Evolutionary conservation across 345 rosid genomes (phyloP).

Genomic region (Boechera retrofracta): DNA sequence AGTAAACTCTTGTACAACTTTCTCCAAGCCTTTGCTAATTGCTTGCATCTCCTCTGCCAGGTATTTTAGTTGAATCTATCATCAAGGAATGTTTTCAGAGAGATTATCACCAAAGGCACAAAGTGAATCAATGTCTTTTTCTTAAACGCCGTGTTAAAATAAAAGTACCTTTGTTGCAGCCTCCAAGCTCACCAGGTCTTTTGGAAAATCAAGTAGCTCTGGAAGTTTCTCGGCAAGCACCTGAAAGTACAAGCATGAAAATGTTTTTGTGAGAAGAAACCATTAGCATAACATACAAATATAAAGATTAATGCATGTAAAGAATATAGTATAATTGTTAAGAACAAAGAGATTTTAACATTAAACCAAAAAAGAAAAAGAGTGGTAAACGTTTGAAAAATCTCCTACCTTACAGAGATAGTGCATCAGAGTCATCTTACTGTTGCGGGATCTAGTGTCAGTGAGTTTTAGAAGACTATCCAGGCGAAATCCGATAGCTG

Average conservation of each 20-base stretch:
- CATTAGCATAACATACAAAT: not conserved
- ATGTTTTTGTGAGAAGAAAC: not conserved
- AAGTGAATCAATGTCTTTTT: not conserved
- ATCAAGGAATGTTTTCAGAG: constrained; percentile 27
- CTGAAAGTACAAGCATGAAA: constrained; percentile 45
- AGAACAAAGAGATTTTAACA: constrained; percentile 19
- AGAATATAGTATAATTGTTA: not conserved
- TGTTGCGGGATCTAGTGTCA: constrained; percentile 78
- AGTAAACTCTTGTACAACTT: constrained; percentile 67
- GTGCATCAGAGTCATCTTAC: constrained; percentile 93
- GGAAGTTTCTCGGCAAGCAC: constrained; percentile 78
- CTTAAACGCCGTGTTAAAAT: not conserved
- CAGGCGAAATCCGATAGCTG: constrained; percentile 88
- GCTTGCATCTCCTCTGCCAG: constrained; percentile 96
- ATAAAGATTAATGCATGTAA: constrained; percentile 6
- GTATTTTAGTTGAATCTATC: constrained; percentile 77
- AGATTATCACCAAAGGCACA: constrained; percentile 1
- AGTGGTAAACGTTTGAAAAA: not conserved
- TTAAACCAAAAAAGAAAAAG: not conserved
- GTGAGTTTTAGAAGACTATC: constrained; percentile 93
- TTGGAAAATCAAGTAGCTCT: constrained; percentile 67
- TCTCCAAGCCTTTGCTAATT: constrained; percentile 83
- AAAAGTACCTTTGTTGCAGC: constrained; percentile 68
- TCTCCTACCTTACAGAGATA: constrained; percentile 82
- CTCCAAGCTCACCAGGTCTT: constrained; percentile 74